These are phyloP conservation scores for Colletotrichum magnum DNA, from an alignment of 2,329 filamentous ascomycete species.

Conservation along the genomic window DNA sequence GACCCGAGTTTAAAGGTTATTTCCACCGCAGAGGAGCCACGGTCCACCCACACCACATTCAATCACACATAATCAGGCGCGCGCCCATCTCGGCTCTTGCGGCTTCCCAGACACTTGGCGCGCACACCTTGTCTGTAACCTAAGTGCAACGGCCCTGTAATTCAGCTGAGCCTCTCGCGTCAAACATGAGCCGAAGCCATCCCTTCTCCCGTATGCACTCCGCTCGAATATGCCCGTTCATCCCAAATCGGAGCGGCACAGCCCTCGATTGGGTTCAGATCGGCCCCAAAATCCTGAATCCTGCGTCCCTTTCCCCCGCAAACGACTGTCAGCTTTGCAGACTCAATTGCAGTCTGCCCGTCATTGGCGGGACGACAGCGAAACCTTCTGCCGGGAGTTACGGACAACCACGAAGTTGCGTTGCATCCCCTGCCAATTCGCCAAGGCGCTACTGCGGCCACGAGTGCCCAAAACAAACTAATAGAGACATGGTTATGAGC, in stretches of 20 bases:
- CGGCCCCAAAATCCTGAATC: not conserved
- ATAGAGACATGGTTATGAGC: too few relatives aligned
- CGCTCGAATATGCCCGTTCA: not conserved
- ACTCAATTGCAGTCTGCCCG: not conserved
- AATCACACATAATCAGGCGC: not conserved
- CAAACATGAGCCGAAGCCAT: conserved; percentile 28
- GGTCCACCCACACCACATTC: too few relatives aligned
- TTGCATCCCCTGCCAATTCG: conserved; percentile 10
- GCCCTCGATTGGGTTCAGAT: conserved; percentile 4
- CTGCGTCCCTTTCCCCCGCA: conserved; percentile 13
- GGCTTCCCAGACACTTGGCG: not conserved
- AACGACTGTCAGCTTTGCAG: not conserved
- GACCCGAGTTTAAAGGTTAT: not conserved
- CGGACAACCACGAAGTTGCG: not conserved
- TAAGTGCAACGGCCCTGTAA: not conserved
- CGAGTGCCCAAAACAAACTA: conserved; percentile 22
- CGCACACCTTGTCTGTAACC: not conserved
- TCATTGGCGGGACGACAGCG: conserved; percentile 15
- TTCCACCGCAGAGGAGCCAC: not conserved
- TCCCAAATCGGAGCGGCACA: not conserved
- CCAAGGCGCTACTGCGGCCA: conserved; percentile 31
- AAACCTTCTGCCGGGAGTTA: conserved; percentile 20
- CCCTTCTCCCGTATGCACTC: too few relatives aligned
- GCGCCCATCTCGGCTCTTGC: not conserved
- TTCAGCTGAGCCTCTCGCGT: conserved; percentile 14